phyloP scores from a whole-genome alignment of 331 rosid genomes.

The Acacia concinna region DNA sequence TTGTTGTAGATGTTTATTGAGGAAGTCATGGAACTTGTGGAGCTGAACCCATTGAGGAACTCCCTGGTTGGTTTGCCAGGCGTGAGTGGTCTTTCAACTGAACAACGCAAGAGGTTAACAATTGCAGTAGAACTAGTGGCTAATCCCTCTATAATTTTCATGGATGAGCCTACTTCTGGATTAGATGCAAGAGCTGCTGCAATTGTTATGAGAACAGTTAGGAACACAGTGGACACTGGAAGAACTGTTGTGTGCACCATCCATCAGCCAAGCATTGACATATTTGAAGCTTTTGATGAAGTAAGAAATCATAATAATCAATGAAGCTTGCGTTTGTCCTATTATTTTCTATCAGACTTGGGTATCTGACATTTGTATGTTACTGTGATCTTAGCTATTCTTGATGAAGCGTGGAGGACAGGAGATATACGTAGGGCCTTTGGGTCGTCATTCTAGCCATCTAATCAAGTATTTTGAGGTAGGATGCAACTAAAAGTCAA shows the following conservation, averaged over 20 bases:
- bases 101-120: constrained; percentile 84
- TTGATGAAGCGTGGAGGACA: constrained; percentile 82
- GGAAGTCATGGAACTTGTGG: constrained; percentile 89
- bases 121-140: constrained; percentile 88
- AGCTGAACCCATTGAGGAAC: constrained; percentile 62
- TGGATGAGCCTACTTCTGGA: constrained; percentile 95
- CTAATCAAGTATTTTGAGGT: constrained; percentile 80
- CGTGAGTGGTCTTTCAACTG: constrained; percentile 80
- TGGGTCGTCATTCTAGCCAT: constrained; percentile 67
- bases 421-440: constrained; percentile 80
- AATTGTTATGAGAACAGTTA: constrained; percentile 82
- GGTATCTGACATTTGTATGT: constrained; percentile 18
- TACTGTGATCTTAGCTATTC: constrained; percentile 56
- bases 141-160: constrained; percentile 82
- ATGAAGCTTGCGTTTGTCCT: background rate
- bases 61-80: constrained; percentile 86
- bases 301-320: constrained; percentile 35
- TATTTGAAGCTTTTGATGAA: constrained; percentile 91
- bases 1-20: constrained; percentile 70
- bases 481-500: background rate
- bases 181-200: constrained; percentile 94
- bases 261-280: constrained; percentile 89
- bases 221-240: constrained; percentile 83
- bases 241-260: constrained; percentile 92
- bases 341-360: background rate